A percentile compares a stretch with the other conserved stretches of the same genome.
phyloP scores from a whole-genome alignment of 306 rosid species.

The Betula pendula region DNA sequence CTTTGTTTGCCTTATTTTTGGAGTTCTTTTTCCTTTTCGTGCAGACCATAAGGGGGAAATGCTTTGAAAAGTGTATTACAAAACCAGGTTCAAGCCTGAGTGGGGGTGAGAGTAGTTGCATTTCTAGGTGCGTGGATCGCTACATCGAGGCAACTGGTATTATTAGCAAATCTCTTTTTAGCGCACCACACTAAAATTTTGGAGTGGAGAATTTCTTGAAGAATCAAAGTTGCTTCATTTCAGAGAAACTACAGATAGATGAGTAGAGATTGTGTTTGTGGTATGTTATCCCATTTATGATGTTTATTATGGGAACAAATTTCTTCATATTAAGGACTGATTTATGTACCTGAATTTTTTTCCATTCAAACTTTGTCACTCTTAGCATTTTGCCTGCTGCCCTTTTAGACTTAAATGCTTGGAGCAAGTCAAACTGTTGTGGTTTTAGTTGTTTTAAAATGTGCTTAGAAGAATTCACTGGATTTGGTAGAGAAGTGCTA shows the following conservation, averaged over 20 bases:
- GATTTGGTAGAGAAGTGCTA: background rate
- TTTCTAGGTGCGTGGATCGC: constrained; percentile 93
- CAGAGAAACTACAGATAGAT: constrained; percentile 15
- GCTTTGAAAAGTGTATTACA: constrained; percentile 88
- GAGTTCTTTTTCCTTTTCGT: constrained; percentile 7
- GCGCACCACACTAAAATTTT: constrained; percentile 43
- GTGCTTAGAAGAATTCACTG: background rate
- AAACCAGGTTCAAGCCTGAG: constrained; percentile 93
- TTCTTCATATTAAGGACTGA: constrained; percentile 9
- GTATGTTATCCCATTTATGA: constrained; percentile 5
- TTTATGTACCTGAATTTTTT: constrained; percentile 2
- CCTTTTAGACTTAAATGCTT: background rate
- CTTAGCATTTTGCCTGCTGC: background rate
- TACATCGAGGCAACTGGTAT: constrained; percentile 95
- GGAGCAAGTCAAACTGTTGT: background rate
- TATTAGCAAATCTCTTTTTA: constrained; percentile 69
- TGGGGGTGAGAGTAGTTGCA: constrained; percentile 85
- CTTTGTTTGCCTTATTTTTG: background rate
- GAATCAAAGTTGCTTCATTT: constrained; percentile 12
- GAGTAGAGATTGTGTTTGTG: constrained; percentile 11
- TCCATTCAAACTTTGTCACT: background rate
- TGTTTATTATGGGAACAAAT: constrained; percentile 10
- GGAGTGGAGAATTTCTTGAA: background rate
- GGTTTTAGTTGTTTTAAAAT: background rate
- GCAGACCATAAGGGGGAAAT: constrained; percentile 83